phyloP scores from a whole-genome alignment of 2,329 filamentous ascomycete genomes.

The Aureobasidium sp. region DNA sequence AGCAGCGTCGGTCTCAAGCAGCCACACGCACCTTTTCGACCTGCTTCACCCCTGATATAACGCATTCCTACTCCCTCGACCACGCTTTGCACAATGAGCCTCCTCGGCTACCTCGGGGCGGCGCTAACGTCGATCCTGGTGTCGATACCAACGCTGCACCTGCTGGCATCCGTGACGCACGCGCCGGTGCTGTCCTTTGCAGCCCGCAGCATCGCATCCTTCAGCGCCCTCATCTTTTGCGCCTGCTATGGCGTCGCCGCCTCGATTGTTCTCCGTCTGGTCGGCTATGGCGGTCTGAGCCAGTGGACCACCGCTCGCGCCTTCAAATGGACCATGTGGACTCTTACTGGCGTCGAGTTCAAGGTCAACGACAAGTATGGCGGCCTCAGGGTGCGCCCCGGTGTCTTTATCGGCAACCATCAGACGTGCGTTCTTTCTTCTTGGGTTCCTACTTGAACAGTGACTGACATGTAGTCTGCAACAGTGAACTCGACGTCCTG shows the following conservation, averaged over 20 bases:
- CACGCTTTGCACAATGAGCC: conserved; percentile 16
- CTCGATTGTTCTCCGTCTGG: conserved; percentile 60
- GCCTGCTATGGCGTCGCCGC: conserved; percentile 68
- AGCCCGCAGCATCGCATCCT: conserved; percentile 50
- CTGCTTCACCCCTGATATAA: not conserved
- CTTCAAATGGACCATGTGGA: conserved; percentile 73
- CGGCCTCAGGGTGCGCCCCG: conserved; percentile 62
- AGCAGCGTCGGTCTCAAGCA: conserved; percentile 1
- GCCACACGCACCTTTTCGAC: not conserved
- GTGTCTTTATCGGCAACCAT: conserved; percentile 89
- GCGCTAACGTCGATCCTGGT: conserved; percentile 21
- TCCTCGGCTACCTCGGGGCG: conserved; percentile 23
- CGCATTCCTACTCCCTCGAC: not conserved
- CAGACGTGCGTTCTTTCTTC: conserved; percentile 51
- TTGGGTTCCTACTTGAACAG: too few species aligned
- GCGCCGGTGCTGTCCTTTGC: conserved; percentile 47
- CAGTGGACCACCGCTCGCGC: conserved; percentile 77
- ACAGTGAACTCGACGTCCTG: conserved; percentile 76
- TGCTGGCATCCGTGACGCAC: conserved; percentile 28
- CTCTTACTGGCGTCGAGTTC: conserved; percentile 71
- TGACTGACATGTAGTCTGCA: not conserved
- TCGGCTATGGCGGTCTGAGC: conserved; percentile 65
- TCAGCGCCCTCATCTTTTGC: conserved; percentile 32
- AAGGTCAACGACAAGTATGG: conserved; percentile 56
- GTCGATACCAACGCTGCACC: conserved; percentile 25